Evolutionary conservation across 2,329 filamentous ascomycete species (phyloP).

Genomic region (Niveomyces coronatus): DNA sequence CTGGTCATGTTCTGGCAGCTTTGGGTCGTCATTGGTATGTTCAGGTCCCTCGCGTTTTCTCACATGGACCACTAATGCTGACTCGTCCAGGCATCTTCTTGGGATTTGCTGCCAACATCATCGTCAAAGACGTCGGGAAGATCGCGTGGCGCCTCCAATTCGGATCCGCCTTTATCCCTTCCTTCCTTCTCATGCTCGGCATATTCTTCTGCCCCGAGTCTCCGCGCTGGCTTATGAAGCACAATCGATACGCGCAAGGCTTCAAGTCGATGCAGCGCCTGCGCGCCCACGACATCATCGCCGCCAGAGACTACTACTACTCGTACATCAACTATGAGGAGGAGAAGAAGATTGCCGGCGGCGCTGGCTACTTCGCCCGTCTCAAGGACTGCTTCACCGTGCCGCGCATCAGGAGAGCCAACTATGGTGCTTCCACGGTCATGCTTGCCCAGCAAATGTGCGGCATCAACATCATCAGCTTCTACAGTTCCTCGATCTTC

Average conservation of each 20-base stretch:
- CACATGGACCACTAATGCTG: slow-evolving; percentile 19
- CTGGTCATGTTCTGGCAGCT: slow-evolving; percentile 68
- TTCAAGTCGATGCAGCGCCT: slow-evolving; percentile 41
- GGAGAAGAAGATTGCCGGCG: slow-evolving; percentile 19
- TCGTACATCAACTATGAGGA: slow-evolving; percentile 28
- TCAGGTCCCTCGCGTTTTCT: too few species aligned
- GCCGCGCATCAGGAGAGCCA: slow-evolving; percentile 59
- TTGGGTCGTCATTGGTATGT: slow-evolving; percentile 20
- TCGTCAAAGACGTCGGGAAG: slow-evolving; percentile 38
- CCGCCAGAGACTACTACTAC: slow-evolving; percentile 46
- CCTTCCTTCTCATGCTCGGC: slow-evolving; percentile 40
- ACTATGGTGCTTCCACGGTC: slow-evolving; percentile 63
- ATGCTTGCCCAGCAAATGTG: slow-evolving; percentile 68
- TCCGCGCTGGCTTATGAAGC: slow-evolving; percentile 55
- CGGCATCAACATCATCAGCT: slow-evolving; percentile 44
- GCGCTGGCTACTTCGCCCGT: slow-evolving; percentile 21
- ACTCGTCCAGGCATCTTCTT: slow-evolving; percentile 32
- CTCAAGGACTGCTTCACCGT: slow-evolving; percentile 51
- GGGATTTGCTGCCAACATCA: slow-evolving; percentile 42
- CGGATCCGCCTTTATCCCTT: slow-evolving; percentile 44
- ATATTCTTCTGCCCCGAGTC: slow-evolving; percentile 57
- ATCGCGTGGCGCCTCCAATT: slow-evolving; percentile 54
- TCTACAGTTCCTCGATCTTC: slow-evolving; percentile 55
- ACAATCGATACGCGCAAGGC: slow-evolving; percentile 46
- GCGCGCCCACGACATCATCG: slow-evolving; percentile 42